Conservation (phyloP, 2,329 filamentous ascomycete species). For the Colletotrichum sojae region DNA sequence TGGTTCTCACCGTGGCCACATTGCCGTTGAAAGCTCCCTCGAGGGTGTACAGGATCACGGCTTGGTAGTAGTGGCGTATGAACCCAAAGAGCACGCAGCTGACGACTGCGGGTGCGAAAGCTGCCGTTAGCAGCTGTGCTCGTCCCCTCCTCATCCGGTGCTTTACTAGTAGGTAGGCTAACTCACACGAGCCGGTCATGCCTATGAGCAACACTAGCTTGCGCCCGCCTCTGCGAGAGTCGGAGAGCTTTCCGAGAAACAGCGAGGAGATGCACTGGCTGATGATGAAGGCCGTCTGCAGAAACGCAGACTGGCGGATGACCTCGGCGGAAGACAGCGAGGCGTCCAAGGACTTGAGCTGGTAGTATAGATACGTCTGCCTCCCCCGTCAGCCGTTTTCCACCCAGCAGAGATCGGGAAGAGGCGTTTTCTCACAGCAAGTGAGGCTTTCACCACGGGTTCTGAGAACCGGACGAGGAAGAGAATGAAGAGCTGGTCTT, state of each 20-base stretch:
- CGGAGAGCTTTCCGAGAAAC: slow-evolving; percentile 9
- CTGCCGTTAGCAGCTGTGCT: neutral
- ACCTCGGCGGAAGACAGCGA: neutral
- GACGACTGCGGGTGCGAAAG: neutral
- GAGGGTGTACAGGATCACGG: neutral
- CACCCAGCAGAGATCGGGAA: too few relatives aligned
- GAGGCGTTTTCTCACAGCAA: neutral
- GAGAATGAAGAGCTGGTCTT: neutral
- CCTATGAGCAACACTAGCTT: neutral
- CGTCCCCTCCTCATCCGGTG: too few relatives aligned
- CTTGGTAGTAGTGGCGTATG: neutral
- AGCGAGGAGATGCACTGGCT: slow-evolving; percentile 5
- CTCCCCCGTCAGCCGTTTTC: too few relatives aligned
- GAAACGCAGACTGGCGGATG: neutral
- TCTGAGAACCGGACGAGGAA: slow-evolving; percentile 1
- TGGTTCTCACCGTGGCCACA: neutral
- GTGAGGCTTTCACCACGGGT: neutral
- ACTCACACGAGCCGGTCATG: neutral
- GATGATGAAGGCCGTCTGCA: slow-evolving; percentile 14
- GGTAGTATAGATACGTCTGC: slow-evolving; percentile 12
- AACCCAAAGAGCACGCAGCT: neutral
- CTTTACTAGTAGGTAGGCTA: too few relatives aligned
- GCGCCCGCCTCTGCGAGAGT: slow-evolving; percentile 4
- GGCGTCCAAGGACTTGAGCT: neutral
- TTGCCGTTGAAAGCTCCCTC: neutral